Evolutionary conservation across 148 eudicot genomes (phyloP), one percentile per base, ranked within the genome.

Genomic region (Agrostemma githago): DNA sequence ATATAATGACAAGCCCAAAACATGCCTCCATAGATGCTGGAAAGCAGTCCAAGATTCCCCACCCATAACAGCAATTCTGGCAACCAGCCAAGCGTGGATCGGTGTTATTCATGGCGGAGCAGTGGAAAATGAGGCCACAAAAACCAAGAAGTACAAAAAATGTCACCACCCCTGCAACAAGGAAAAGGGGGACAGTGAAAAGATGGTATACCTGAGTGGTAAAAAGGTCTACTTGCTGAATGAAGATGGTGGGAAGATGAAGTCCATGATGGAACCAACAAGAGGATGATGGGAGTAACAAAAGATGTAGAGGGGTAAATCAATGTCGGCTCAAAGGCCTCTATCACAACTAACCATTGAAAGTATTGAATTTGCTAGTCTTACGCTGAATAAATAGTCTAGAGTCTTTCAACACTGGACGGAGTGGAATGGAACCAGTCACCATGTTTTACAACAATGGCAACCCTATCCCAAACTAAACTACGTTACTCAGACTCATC

Each of bases 11-110:
- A 62, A 93, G 79, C 4, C 84, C 90, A 76, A 90, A 90, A 76
- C 96, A 92, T 64, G 90, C 96, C 83, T 92, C 97, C 89, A 87
- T 79, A 11, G 97, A 90, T 75, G 90, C 97, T 51, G 96, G 93
- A 66, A 90, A 92, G 76, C 93, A 87, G 75, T 88, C 97, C 89
- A 90, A 79, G 72, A 90, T 84, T 16, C 96, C 96, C 89, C 97
- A 90, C 44, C 97, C 97, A 73, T 86, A 90, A 78, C 93, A 90
- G 83, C 97, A 92, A 78, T 88, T 87, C 65, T 92, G 96, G 83
- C 96, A 92, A 70, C 97, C 93, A 79, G 90, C 93, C 86, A 86
- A 76, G 38, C 86, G 86, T 5, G 93, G 97, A 72, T 92, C 91
- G 68, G 73, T 87, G 51, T 79, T 78, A 75, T 87, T 86, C 5